A percentile compares a stretch with the other conserved stretches of the same genome.
Conservation (phyloP, 768 basidiomycete genomes). For the Russula vinacea region DNA sequence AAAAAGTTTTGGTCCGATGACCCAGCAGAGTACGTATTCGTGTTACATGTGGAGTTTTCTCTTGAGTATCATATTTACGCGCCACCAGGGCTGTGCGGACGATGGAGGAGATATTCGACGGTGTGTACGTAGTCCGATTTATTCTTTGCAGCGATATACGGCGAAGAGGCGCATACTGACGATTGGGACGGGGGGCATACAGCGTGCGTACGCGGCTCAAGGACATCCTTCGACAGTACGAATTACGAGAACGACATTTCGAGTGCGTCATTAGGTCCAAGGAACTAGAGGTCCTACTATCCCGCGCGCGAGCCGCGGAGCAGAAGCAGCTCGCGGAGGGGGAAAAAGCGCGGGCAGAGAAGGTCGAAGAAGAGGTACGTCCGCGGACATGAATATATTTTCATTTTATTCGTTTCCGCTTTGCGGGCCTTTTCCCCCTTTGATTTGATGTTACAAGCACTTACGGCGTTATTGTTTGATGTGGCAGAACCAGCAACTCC, state of each 20-base stretch:
- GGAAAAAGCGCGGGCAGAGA: constrained; percentile 65
- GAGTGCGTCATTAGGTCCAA: constrained; percentile 91
- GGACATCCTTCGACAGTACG: constrained; percentile 82
- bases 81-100: constrained; percentile 61
- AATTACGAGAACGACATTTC: constrained; percentile 87
- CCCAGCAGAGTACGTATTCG: constrained; percentile 59
- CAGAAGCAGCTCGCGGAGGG: constrained; percentile 79
- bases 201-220: constrained; percentile 86
- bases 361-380: constrained; percentile 70
- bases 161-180: neutral
- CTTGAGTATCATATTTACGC: neutral
- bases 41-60: neutral
- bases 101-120: constrained; percentile 80
- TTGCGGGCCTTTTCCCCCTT: no score
- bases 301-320: constrained; percentile 83
- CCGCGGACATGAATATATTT: constrained; percentile 6
- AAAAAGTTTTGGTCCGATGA: constrained; percentile 81
- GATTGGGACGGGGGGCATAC: neutral
- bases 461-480: neutral
- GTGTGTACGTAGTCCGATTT: constrained; percentile 58
- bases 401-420: constrained; percentile 5
- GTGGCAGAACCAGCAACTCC: constrained; percentile 59
- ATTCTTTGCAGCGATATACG: neutral
- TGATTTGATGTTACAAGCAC: neutral
- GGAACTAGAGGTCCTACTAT: constrained; percentile 83